phyloP scores from a whole-genome alignment of 345 rosid genomes.

The Murraya koenigii region DNA sequence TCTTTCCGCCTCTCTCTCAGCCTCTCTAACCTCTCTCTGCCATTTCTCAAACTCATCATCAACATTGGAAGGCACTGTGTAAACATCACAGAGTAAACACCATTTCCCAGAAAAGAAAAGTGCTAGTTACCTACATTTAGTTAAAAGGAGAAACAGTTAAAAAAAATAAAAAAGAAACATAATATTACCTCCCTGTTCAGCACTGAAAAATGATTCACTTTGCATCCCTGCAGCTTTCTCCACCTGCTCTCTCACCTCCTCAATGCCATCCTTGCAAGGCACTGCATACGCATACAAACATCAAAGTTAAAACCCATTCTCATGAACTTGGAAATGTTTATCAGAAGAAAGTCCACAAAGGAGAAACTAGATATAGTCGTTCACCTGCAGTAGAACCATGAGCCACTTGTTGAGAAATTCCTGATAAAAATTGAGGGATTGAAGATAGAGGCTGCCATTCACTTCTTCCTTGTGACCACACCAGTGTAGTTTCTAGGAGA shows the following conservation, averaged over 20 bases:
- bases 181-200: constrained; percentile 20
- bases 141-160: not conserved
- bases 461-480: constrained; percentile 84
- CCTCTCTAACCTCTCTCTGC: constrained; percentile 76
- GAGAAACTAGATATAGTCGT: constrained; percentile 1
- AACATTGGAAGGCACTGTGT: constrained; percentile 45
- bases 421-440: constrained; percentile 56
- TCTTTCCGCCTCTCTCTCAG: constrained; percentile 59
- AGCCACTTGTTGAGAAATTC: constrained; percentile 37
- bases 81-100: constrained; percentile 28
- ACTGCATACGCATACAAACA: constrained; percentile 25
- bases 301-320: constrained; percentile 5
- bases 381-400: constrained; percentile 41
- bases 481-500: constrained; percentile 62
- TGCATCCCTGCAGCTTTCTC: constrained; percentile 16
- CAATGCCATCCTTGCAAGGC: constrained; percentile 5
- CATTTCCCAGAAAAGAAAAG: not conserved
- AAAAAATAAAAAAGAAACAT: not conserved
- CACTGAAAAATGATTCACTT: constrained; percentile 21
- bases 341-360: not conserved
- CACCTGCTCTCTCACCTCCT: constrained; percentile 5
- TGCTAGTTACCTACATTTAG: not conserved
- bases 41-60: constrained; percentile 88
- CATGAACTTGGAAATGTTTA: not conserved
- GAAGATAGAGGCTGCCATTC: constrained; percentile 83